These are phyloP conservation scores for Colletotrichum sp. DNA, from an alignment of 2,329 filamentous ascomycete genomes.

Conservation along the genomic window DNA sequence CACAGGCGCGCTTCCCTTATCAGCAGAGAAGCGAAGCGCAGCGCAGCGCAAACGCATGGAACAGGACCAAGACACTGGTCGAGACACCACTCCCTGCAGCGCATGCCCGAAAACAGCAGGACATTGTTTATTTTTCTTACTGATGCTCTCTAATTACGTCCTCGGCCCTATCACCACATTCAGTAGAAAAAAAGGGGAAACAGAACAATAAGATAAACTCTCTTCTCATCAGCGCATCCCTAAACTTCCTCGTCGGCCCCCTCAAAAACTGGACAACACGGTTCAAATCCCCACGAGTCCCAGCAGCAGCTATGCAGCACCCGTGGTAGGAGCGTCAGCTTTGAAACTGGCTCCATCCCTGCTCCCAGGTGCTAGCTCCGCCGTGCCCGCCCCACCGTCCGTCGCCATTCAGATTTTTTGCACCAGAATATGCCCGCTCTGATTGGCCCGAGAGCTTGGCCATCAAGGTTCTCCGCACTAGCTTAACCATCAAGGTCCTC, in stretches of 20 bases:
- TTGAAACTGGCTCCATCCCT: conserved; percentile 3
- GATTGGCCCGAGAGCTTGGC: background rate
- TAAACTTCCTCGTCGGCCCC: background rate
- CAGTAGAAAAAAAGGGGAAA: background rate
- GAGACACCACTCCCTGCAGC: background rate
- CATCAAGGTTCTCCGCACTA: conserved; percentile 20
- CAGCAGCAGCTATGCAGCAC: background rate
- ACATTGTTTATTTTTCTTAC: background rate
- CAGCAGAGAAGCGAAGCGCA: background rate
- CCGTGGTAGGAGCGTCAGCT: background rate
- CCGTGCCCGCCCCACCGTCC: background rate
- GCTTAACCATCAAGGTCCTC: conserved; percentile 18
- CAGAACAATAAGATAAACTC: background rate
- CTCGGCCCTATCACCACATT: background rate
- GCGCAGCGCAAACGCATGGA: background rate
- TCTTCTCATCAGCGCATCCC: background rate
- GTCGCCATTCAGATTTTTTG: background rate
- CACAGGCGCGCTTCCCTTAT: background rate
- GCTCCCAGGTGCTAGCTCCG: background rate
- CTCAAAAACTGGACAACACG: background rate
- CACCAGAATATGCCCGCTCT: background rate
- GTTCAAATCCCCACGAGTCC: background rate
- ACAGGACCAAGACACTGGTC: background rate
- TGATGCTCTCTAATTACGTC: background rate
- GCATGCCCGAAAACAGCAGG: background rate